Conservation (phyloP, 2,329 filamentous ascomycete species). For the Cercospora sojina region DNA sequence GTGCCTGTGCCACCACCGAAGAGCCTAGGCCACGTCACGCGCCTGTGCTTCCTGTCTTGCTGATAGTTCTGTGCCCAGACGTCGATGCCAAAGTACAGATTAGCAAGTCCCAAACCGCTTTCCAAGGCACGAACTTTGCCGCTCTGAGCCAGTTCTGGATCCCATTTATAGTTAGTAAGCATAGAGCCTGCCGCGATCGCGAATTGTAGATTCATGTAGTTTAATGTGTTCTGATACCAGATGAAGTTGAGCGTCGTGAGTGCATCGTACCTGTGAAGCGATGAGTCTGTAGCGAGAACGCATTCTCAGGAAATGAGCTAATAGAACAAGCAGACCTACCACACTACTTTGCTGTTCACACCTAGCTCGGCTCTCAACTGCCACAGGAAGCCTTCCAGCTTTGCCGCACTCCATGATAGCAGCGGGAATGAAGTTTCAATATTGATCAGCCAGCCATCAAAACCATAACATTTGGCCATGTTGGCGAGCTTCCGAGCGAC, state of each 20-base stretch:
- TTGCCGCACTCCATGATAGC: slow-evolving; percentile 33
- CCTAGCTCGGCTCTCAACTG: slow-evolving; percentile 40
- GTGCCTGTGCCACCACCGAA: slow-evolving; percentile 46
- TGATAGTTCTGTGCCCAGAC: slow-evolving; percentile 47
- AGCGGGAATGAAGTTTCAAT: slow-evolving; percentile 46
- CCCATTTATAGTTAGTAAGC: slow-evolving; percentile 51
- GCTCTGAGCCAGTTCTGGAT: slow-evolving; percentile 29
- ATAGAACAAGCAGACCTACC: slow-evolving; percentile 36
- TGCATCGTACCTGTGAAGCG: slow-evolving; percentile 45
- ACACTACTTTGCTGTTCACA: slow-evolving; percentile 38
- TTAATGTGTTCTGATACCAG: slow-evolving; percentile 48
- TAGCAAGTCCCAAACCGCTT: slow-evolving; percentile 28
- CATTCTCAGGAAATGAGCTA: no score
- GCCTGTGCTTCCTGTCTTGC: slow-evolving; percentile 30
- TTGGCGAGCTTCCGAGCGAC: slow-evolving; percentile 42
- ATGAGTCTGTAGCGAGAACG: slow-evolving; percentile 4
- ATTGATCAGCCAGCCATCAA: slow-evolving; percentile 51
- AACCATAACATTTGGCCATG: slow-evolving; percentile 45
- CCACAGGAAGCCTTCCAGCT: slow-evolving; percentile 41
- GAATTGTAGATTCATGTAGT: slow-evolving; percentile 41
- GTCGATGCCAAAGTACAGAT: slow-evolving; percentile 47
- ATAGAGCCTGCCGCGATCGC: slow-evolving; percentile 41
- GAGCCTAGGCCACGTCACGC: slow-evolving; percentile 41
- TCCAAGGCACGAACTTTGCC: slow-evolving; percentile 34
- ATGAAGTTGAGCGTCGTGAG: slow-evolving; percentile 45